phyloP scores from a whole-genome alignment of 495 filamentous ascomycete species.

The Sordaria brevicollis region DNA sequence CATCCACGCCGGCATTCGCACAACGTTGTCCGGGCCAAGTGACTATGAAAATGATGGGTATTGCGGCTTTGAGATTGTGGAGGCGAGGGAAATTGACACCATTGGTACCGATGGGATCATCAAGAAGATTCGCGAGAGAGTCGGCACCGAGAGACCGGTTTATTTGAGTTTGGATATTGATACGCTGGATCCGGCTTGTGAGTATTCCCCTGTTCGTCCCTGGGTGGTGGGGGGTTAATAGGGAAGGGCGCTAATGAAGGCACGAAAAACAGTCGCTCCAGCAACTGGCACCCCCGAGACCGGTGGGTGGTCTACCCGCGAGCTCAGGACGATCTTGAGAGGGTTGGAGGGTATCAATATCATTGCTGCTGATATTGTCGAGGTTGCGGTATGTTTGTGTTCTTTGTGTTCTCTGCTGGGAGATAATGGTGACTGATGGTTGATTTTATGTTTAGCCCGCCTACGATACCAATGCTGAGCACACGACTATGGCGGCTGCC shows the following conservation, averaged over 20 bases:
- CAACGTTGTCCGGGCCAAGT: conserved; percentile 56
- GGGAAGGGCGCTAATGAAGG: not conserved
- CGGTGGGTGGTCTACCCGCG: conserved; percentile 66
- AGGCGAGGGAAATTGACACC: conserved; percentile 64
- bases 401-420: not conserved
- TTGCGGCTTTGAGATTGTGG: conserved; percentile 63
- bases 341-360: conserved; percentile 62
- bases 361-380: conserved; percentile 72
- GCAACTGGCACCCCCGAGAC: conserved; percentile 47
- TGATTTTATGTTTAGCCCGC: conserved; percentile 45
- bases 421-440: not conserved
- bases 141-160: conserved; percentile 56
- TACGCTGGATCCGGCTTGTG: conserved; percentile 54
- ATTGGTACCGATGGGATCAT: conserved; percentile 47
- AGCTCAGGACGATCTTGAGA: conserved; percentile 60
- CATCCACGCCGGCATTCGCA: conserved; percentile 72
- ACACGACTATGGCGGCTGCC: conserved; percentile 74
- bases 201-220: not conserved
- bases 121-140: conserved; percentile 30
- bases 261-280: conserved; percentile 13
- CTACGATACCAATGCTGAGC: conserved; percentile 80
- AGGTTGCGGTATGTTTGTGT: conserved; percentile 53
- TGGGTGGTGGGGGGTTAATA: not conserved
- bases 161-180: conserved; percentile 74
- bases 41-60: conserved; percentile 61